Evolutionary conservation across 768 basidiomycete genomes (phyloP).

Genomic region (Agaricus sinodeliciosus): DNA sequence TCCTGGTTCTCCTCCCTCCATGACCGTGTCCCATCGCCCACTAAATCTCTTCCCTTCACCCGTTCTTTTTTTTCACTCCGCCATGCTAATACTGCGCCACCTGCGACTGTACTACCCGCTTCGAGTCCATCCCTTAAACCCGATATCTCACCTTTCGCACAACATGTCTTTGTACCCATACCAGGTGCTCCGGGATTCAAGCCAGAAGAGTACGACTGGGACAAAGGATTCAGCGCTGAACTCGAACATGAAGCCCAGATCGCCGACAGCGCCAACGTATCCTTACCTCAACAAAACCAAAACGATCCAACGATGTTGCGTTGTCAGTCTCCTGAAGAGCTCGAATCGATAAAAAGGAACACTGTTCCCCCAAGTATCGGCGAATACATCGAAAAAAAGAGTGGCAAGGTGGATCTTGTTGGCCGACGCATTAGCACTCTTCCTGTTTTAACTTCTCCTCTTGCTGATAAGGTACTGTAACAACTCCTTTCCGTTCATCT

Average conservation of each 20-base stretch:
- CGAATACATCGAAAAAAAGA: conserved; percentile 44
- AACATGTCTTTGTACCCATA: conserved; percentile 34
- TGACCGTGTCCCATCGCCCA: background rate
- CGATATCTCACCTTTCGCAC: conserved; percentile 33
- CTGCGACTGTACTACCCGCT: conserved; percentile 2
- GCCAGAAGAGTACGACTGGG: conserved; percentile 61
- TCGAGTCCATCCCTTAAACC: conserved; percentile 12
- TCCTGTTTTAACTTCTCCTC: conserved; percentile 39
- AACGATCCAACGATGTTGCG: background rate
- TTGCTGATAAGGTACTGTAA: conserved; percentile 55
- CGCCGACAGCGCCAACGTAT: background rate
- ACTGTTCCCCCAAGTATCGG: conserved; percentile 22
- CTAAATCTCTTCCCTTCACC: background rate
- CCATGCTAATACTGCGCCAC: conserved; percentile 23
- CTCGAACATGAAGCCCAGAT: conserved; percentile 31
- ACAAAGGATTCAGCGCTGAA: conserved; percentile 53
- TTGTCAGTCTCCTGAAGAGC: background rate
- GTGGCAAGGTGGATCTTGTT: conserved; percentile 38
- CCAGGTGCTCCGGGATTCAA: conserved; percentile 74
- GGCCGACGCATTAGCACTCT: conserved; percentile 53
- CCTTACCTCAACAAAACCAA: background rate
- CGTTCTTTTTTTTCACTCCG: conserved; percentile 3
- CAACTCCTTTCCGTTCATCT: background rate
- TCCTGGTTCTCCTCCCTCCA: conserved; percentile 3
- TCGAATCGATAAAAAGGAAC: conserved; percentile 8